These are phyloP conservation scores for Alternaria alternata DNA, from an alignment of 2,329 filamentous ascomycete species.

Conservation along the genomic window DNA sequence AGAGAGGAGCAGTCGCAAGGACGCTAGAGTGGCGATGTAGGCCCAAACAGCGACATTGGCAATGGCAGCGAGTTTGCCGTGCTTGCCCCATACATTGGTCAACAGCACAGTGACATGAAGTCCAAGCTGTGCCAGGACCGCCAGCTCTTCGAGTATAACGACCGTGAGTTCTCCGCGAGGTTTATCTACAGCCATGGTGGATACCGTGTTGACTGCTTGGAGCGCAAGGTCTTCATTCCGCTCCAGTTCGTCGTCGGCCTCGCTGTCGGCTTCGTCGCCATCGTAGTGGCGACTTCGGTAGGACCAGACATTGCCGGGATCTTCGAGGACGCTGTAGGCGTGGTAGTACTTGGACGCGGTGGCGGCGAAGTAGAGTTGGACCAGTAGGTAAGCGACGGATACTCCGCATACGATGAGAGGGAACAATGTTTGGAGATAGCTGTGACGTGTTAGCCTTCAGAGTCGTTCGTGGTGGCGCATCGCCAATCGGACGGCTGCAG, in stretches of 20 bases:
- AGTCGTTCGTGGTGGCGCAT: slow-evolving; percentile 7
- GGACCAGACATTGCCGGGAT: slow-evolving; percentile 53
- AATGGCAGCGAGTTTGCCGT: slow-evolving; percentile 67
- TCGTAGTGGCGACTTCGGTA: slow-evolving; percentile 39
- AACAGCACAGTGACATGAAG: slow-evolving; percentile 72
- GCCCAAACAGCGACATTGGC: slow-evolving; percentile 78
- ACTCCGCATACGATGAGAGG: slow-evolving; percentile 75
- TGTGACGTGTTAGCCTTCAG: slow-evolving; percentile 48
- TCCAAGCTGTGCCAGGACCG: slow-evolving; percentile 74
- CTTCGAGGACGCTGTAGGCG: slow-evolving; percentile 66
- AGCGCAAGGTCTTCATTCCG: slow-evolving; percentile 65
- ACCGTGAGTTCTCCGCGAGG: slow-evolving; percentile 77
- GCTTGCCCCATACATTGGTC: slow-evolving; percentile 65
- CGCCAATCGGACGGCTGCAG: slow-evolving; percentile 1
- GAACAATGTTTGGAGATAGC: slow-evolving; percentile 81
- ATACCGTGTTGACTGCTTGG: slow-evolving; percentile 61
- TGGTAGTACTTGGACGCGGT: slow-evolving; percentile 59
- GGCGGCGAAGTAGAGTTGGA: slow-evolving; percentile 65
- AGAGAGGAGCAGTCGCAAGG: slow-evolving; percentile 73
- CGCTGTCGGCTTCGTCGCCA: slow-evolving; percentile 52
- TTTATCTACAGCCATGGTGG: slow-evolving; percentile 73
- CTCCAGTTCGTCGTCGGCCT: slow-evolving; percentile 67
- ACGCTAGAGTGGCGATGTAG: slow-evolving; percentile 79
- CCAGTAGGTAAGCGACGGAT: slow-evolving; percentile 72
- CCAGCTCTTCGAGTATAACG: slow-evolving; percentile 76